phyloP scores from a whole-genome alignment of 495 filamentous ascomycete species.

The Hypomontagnella monticulosa region DNA sequence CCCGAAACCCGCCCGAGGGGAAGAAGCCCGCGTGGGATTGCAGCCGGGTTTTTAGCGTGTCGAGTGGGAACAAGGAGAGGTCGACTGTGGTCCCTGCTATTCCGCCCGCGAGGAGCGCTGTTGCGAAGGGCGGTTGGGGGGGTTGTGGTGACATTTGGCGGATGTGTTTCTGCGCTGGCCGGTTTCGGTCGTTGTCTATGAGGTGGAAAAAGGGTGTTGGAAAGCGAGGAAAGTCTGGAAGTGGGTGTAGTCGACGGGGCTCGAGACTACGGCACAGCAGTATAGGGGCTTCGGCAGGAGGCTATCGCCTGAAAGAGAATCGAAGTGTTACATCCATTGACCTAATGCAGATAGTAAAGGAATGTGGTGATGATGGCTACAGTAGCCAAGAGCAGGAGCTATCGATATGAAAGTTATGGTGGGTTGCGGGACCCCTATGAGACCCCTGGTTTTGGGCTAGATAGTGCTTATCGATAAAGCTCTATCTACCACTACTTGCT shows the following conservation, averaged over 20 bases:
- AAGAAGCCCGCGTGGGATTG: constrained; percentile 86
- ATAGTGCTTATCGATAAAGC: constrained; percentile 25
- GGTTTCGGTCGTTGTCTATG: too few relatives aligned
- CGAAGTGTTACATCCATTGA: constrained; percentile 9
- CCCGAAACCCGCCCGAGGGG: constrained; percentile 76
- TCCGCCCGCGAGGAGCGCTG: constrained; percentile 74
- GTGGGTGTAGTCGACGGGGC: not conserved
- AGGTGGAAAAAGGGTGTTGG: not conserved
- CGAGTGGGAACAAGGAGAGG: constrained; percentile 89
- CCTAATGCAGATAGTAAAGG: not conserved
- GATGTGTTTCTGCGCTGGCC: not conserved
- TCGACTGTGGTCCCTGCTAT: constrained; percentile 89
- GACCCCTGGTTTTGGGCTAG: not conserved
- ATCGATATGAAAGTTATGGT: not conserved
- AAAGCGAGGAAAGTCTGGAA: not conserved
- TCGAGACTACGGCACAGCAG: not conserved
- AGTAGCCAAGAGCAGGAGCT: not conserved
- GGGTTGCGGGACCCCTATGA: not conserved
- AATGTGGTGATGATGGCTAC: not conserved
- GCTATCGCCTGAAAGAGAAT: constrained; percentile 14
- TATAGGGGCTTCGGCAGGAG: not conserved
- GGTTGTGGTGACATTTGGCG: constrained; percentile 27
- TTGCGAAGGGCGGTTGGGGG: constrained; percentile 56
- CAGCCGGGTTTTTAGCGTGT: constrained; percentile 92
- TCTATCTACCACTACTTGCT: not conserved